phyloP scores from a whole-genome alignment of 176 grass and related monocot genomes.

The Oryza brachyantha region DNA sequence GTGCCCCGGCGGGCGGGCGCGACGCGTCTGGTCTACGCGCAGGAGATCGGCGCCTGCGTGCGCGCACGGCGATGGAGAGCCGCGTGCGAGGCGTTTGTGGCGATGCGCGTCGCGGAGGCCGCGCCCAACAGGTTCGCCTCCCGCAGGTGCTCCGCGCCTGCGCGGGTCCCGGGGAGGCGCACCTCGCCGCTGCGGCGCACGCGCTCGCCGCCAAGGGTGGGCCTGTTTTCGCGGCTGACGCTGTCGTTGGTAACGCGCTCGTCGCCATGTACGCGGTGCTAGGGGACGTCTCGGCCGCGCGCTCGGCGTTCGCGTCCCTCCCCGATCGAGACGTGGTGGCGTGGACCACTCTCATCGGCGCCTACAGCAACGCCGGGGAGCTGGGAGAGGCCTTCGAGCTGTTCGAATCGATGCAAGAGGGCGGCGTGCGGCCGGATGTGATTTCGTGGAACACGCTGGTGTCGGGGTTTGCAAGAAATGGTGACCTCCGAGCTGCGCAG shows the following conservation, averaged over 20 bases:
- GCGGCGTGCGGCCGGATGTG: slow-evolving; percentile 52
- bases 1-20: neutral
- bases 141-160: slow-evolving; percentile 70
- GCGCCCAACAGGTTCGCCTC: slow-evolving; percentile 57
- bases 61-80: slow-evolving; percentile 48
- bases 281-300: slow-evolving; percentile 45
- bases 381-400: slow-evolving; percentile 41
- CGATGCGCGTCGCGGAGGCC: slow-evolving; percentile 43
- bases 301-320: slow-evolving; percentile 46
- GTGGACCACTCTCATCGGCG: slow-evolving; percentile 57
- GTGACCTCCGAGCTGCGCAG: slow-evolving; percentile 39
- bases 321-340: slow-evolving; percentile 60
- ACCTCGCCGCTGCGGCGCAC: slow-evolving; percentile 43
- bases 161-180: slow-evolving; percentile 28
- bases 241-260: slow-evolving; percentile 60
- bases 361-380: slow-evolving; percentile 45
- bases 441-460: slow-evolving; percentile 69
- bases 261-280: slow-evolving; percentile 59
- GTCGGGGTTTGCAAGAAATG: slow-evolving; percentile 61
- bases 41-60: slow-evolving; percentile 40
- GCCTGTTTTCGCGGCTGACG: slow-evolving; percentile 17
- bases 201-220: slow-evolving; percentile 43
- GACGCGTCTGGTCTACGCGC: too few relatives aligned
- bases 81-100: slow-evolving; percentile 41
- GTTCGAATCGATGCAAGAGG: slow-evolving; percentile 51